Percentiles rank a stretch among this genome's conserved stretches.
Evolutionary conservation across 2,329 filamentous ascomycete genomes (phyloP).

Genomic region (Madurella fahalii): DNA sequence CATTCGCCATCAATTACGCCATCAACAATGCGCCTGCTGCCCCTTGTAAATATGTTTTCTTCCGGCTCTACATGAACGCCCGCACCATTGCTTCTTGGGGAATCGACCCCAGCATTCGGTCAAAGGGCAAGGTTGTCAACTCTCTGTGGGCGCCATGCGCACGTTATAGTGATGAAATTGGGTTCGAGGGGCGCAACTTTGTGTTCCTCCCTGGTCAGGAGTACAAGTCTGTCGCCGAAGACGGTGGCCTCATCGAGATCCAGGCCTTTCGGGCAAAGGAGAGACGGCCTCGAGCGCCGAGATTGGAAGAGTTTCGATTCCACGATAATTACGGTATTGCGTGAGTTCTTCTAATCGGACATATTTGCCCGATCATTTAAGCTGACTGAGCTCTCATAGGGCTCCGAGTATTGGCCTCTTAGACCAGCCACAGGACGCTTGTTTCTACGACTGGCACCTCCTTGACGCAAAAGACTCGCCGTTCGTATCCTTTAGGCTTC

Average conservation of each 20-base stretch:
- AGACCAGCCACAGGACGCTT: constrained; percentile 46
- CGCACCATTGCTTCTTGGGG: constrained; percentile 51
- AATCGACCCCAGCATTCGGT: constrained; percentile 35
- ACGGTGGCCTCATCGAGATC: constrained; percentile 54
- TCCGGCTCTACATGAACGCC: constrained; percentile 54
- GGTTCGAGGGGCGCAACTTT: constrained; percentile 49
- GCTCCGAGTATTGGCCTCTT: constrained; percentile 51
- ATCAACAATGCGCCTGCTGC: constrained; percentile 33
- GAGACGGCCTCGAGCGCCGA: constrained; percentile 40
- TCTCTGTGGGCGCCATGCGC: constrained; percentile 47
- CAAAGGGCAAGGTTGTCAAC: constrained; percentile 39
- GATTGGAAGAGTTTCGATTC: constrained; percentile 40
- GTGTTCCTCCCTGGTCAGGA: constrained; percentile 41
- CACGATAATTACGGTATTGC: constrained; percentile 50
- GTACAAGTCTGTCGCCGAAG: constrained; percentile 40
- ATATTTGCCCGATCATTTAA: too few relatives aligned
- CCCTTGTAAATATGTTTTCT: constrained; percentile 44
- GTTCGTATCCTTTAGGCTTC: constrained; percentile 51
- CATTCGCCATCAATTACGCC: constrained; percentile 51
- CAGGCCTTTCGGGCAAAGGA: constrained; percentile 49
- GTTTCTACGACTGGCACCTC: constrained; percentile 50
- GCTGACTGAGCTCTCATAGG: constrained; percentile 31
- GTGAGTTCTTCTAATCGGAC: constrained; percentile 35
- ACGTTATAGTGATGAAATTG: constrained; percentile 37
- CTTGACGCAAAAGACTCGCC: constrained; percentile 49